Conservation (phyloP, 2,329 filamentous ascomycete species). For the Aspergillus versicolor region DNA sequence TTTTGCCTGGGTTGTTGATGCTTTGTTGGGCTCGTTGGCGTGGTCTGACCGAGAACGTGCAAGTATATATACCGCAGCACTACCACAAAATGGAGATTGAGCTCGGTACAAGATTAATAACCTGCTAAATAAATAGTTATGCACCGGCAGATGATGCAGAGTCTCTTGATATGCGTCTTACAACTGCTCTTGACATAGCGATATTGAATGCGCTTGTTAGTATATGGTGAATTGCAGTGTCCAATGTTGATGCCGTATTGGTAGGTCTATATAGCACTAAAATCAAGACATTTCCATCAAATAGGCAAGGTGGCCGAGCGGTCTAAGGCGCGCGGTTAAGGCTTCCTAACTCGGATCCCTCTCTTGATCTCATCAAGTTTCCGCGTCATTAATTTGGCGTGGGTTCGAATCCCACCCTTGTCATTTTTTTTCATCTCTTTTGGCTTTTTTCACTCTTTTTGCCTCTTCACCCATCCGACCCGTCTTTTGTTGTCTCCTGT, state of each 20-base stretch:
- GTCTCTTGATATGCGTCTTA: no score
- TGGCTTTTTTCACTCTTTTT: background rate
- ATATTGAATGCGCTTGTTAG: background rate
- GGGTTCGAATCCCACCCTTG: constrained; percentile 18
- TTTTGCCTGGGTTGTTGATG: background rate
- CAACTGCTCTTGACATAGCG: no score
- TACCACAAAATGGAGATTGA: background rate
- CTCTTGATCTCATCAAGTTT: constrained; percentile 7
- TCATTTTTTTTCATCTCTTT: constrained; percentile 5
- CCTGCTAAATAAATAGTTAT: no score
- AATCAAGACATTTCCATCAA: background rate
- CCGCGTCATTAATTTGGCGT: constrained; percentile 18
- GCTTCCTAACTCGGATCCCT: constrained; percentile 12
- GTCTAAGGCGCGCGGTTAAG: constrained; percentile 18
- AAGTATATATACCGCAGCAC: background rate
- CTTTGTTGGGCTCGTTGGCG: no score
- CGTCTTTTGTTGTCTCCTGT: no score
- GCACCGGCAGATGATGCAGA: no score
- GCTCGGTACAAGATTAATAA: no score
- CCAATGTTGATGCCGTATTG: background rate
- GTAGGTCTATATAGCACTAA: background rate
- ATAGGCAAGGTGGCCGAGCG: constrained; percentile 16
- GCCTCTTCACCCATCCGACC: no score
- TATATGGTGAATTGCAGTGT: background rate
- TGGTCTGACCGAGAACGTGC: background rate